These are phyloP conservation scores for Calocybe gangraenosa DNA, from an alignment of 768 basidiomycete species.

Conservation along the genomic window DNA sequence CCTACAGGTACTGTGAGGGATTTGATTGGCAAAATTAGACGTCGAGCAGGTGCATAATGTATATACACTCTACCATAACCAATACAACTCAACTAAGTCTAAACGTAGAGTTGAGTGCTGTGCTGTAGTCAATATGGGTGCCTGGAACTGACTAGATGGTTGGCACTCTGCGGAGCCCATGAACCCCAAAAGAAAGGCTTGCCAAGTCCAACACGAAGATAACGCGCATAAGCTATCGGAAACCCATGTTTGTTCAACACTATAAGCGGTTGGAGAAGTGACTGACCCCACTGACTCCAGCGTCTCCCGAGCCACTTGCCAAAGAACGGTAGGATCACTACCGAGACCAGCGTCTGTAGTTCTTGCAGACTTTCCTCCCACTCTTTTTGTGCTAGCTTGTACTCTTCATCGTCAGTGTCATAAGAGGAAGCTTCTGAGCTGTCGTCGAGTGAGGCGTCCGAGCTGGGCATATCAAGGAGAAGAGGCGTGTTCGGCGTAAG, in stretches of 20 bases:
- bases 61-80: constrained; percentile 2
- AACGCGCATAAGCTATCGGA: constrained; percentile 63
- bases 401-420: constrained; percentile 63
- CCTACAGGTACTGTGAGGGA: constrained; percentile 41
- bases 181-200: constrained; percentile 59
- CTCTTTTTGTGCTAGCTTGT: constrained; percentile 76
- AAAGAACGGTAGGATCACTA: constrained; percentile 79
- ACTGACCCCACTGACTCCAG: constrained; percentile 83
- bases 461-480: constrained; percentile 48
- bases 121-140: no score
- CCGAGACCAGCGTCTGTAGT: constrained; percentile 72
- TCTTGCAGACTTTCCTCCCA: constrained; percentile 91
- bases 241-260: constrained; percentile 5
- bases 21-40: constrained; percentile 48
- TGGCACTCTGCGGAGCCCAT: constrained; percentile 9
- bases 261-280: constrained; percentile 2
- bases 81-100: no score
- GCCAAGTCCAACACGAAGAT: constrained; percentile 58
- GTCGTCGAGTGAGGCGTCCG: constrained; percentile 59
- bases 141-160: no score
- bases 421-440: constrained; percentile 45
- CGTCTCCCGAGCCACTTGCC: constrained; percentile 87
- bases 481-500: not conserved
- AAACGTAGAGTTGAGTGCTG: no score
- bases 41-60: constrained; percentile 14